A percentile compares a stretch with the other conserved stretches of the same genome.
phyloP scores from a whole-genome alignment of 2,329 filamentous ascomycete species.

The Ustilaginoidea virens region DNA sequence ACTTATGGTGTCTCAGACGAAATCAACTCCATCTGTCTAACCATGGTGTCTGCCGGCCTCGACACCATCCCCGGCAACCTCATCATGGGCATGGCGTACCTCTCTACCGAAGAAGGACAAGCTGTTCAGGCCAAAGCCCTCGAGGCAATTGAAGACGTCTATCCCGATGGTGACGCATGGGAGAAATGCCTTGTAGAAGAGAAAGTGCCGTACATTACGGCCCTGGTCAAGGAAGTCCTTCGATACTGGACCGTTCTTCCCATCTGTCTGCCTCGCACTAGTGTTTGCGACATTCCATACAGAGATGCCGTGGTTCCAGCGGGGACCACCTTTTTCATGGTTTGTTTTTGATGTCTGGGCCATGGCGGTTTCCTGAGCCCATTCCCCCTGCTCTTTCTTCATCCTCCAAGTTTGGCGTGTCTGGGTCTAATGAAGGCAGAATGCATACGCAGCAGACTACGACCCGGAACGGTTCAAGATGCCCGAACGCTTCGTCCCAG shows the following conservation, averaged over 20 bases:
- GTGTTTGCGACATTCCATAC: slow-evolving; percentile 57
- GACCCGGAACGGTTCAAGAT: slow-evolving; percentile 52
- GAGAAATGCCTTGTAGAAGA: slow-evolving; percentile 57
- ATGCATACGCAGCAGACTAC: slow-evolving; percentile 61
- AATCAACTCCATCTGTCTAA: slow-evolving; percentile 66
- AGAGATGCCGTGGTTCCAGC: slow-evolving; percentile 52
- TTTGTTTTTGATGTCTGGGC: too few species aligned
- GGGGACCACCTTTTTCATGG: slow-evolving; percentile 69
- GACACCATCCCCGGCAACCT: slow-evolving; percentile 71
- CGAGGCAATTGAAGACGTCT: slow-evolving; percentile 52
- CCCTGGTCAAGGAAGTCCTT: slow-evolving; percentile 63
- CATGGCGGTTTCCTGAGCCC: too few species aligned
- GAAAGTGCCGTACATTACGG: slow-evolving; percentile 62
- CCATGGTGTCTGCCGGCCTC: slow-evolving; percentile 67
- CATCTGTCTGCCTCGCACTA: slow-evolving; percentile 59
- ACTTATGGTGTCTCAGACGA: slow-evolving; percentile 35
- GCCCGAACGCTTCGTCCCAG: slow-evolving; percentile 48
- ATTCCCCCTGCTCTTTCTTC: too few species aligned
- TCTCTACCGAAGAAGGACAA: slow-evolving; percentile 52
- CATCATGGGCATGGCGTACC: slow-evolving; percentile 64
- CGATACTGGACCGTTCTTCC: slow-evolving; percentile 70
- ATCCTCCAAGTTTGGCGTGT: too few species aligned
- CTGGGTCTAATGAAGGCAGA: too few species aligned
- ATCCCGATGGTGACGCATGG: slow-evolving; percentile 65
- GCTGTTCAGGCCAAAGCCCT: slow-evolving; percentile 56